Evolutionary conservation across 306 rosid species (phyloP), one percentile per base, ranked within the genome.

Genomic region (Cucumis hystrix): DNA sequence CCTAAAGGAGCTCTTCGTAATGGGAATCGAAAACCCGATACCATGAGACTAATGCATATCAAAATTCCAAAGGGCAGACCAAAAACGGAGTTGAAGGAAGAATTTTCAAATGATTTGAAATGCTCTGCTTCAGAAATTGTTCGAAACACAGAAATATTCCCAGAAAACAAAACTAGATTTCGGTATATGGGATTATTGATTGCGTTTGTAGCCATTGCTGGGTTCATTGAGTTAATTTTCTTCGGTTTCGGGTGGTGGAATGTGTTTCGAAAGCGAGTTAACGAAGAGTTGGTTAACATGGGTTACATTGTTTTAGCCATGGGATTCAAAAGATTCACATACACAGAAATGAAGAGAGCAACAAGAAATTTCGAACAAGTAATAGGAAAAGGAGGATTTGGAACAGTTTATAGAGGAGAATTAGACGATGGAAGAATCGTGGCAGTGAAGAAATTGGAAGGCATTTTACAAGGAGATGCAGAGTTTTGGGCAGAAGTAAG

Each of bases 401-500:
- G 84, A 60, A 43, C 82, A 0, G 80, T 82, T 79, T 83, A 78
- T 39, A 85, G 73, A 82, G 88, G 85, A 11, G 49, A 66, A 7
- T 61, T 86, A 4, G 87, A 78, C 0, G 89, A 82, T 57, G 81
- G 58, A 67, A 83, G 84, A 41, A 64, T 43, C 3, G 82, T 86
- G 1, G 89, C 84, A 3, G 84, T 86, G 39, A 86, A 86, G 84
- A 81, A 85, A 68, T 41, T 86, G 8, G 87, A 79, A 73, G 89
- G 87, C 10, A 12, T 86, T 28, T 56, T 79, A 39, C 82, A 83
- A 77, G 89, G 87, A 40, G 79, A 83, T 17, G 79, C 85, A 6
- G 85, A 83, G 47, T 86, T 86, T 62, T 83, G 89, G 89, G 87
- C 85, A 59, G 87, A 86, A 64, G 83, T 86, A 9, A 81, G 89